Conservation (phyloP, 441 rosid species). For the Brassica balearica region DNA sequence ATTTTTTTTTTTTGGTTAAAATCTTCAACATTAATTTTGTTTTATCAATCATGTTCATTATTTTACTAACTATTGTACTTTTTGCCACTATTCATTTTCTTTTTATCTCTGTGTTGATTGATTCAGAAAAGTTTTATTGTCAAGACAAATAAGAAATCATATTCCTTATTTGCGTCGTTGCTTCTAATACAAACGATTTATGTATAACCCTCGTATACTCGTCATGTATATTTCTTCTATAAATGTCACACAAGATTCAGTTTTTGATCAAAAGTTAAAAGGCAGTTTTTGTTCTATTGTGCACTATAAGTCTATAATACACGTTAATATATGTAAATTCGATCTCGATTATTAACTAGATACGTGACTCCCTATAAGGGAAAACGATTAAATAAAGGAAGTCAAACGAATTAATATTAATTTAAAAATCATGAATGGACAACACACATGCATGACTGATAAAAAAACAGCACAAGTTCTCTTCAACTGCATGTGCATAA, state of each 20-base stretch:
- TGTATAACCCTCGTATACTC: not conserved
- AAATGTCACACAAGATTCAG: not conserved
- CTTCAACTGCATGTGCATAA: conserved; percentile 33
- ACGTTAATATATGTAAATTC: not conserved
- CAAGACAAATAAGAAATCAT: not conserved
- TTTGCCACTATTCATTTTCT: not conserved
- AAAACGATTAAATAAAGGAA: not conserved
- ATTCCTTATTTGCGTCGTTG: not conserved
- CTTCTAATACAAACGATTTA: not conserved
- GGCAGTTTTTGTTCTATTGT: conserved; percentile 22
- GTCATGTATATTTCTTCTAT: not conserved
- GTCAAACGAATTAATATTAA: not conserved
- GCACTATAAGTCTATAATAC: not conserved
- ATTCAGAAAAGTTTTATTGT: not conserved
- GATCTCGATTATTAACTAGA: conserved; percentile 7
- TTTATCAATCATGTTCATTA: not conserved
- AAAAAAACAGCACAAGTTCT: conserved; percentile 37
- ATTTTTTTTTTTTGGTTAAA: not conserved
- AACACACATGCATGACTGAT: conserved; percentile 35
- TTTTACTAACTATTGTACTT: not conserved
- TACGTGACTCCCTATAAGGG: conserved; percentile 9
- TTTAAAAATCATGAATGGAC: conserved; percentile 6
- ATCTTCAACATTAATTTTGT: not conserved
- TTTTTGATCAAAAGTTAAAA: conserved; percentile 20
- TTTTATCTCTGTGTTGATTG: not conserved